These are phyloP conservation scores for Lolium perenne DNA, from an alignment of 176 grass and related monocot genomes.

Conservation along the genomic window DNA sequence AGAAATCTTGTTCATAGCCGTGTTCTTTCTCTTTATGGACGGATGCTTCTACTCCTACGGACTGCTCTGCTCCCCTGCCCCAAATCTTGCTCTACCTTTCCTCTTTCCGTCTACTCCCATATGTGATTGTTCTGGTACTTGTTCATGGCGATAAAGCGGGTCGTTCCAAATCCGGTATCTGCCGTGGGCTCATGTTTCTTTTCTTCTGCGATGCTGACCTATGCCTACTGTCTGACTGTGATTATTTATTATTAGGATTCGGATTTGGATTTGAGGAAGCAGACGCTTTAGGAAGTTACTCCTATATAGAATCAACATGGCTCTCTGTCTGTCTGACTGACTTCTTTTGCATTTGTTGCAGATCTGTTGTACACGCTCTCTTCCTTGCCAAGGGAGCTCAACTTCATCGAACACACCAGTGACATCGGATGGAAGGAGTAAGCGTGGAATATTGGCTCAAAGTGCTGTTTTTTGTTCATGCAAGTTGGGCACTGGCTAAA, in stretches of 20 bases:
- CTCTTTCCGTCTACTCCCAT: conserved; percentile 37
- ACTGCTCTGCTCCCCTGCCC: conserved; percentile 3
- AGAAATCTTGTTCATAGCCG: background rate
- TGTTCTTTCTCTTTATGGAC: conserved; percentile 46
- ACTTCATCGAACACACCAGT: conserved; percentile 97
- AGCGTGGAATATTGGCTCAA: conserved; percentile 33
- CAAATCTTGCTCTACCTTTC: conserved; percentile 35
- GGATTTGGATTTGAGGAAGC: conserved; percentile 11
- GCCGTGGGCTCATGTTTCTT: background rate
- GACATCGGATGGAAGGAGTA: conserved; percentile 99
- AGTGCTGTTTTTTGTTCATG: conserved; percentile 26
- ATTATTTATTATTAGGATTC: background rate
- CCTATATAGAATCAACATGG: background rate
- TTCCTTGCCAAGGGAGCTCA: conserved; percentile 81
- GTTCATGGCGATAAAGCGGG: conserved; percentile 23
- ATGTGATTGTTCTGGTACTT: background rate
- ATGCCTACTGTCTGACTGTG: conserved; percentile 15
- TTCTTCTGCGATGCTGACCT: background rate
- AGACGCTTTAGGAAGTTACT: background rate
- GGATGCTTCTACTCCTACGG: background rate
- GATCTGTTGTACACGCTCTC: conserved; percentile 85
- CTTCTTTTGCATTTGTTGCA: conserved; percentile 38
- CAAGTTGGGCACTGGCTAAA: conserved; percentile 24
- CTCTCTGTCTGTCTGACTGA: background rate
- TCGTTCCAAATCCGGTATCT: background rate